phyloP scores from a whole-genome alignment of 345 rosid genomes.

The Toxicodendron radicans region DNA sequence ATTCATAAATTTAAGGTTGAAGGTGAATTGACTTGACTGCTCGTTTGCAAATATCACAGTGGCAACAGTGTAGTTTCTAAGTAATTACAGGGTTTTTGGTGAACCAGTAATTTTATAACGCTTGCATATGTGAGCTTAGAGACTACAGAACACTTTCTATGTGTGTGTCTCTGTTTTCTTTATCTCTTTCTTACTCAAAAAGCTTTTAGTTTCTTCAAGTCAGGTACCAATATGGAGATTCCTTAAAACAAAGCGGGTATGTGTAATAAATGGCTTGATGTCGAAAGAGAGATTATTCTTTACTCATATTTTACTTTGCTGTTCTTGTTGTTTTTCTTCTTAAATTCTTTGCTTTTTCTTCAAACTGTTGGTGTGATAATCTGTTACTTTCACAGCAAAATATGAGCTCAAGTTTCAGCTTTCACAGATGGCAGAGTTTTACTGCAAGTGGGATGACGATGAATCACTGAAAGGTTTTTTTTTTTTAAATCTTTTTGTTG shows the following conservation, averaged over 20 bases:
- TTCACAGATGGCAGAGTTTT: conserved; percentile 10
- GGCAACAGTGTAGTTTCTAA: conserved; percentile 28
- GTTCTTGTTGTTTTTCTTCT: conserved; percentile 1
- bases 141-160: neutral
- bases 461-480: conserved; percentile 16
- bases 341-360: neutral
- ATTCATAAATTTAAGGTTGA: neutral
- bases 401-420: neutral
- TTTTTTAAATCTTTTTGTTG: neutral
- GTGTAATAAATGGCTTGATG: conserved; percentile 8
- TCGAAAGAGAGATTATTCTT: conserved; percentile 8
- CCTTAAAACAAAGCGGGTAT: conserved; percentile 23
- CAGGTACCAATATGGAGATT: conserved; percentile 16
- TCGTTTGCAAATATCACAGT: neutral
- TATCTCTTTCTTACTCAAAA: neutral
- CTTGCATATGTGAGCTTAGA: neutral
- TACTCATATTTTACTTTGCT: neutral
- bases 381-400: neutral
- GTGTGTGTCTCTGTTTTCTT: neutral
- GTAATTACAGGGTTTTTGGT: conserved; percentile 17
- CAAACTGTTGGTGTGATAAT: neutral
- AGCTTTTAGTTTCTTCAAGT: neutral
- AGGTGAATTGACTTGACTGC: no score
- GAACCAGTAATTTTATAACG: neutral
- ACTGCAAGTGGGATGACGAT: conserved; percentile 19